Base-by-base conservation (phyloP, 2,329 filamentous ascomycete species). In the Alternaria viburni region DNA sequence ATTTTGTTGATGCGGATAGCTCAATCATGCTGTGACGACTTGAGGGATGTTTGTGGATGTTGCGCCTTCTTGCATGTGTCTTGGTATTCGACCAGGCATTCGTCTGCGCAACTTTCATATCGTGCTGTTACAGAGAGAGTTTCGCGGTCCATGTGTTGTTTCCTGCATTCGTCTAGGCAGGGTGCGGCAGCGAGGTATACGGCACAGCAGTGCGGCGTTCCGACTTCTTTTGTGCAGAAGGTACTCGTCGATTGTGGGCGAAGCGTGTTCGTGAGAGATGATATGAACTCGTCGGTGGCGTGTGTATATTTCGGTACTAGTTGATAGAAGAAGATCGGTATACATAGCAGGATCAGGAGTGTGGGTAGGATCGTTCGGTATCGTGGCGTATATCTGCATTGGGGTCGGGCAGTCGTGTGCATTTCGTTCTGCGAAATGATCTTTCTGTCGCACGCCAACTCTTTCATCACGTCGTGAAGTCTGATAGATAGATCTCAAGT, bases 241-340 rank as follows among this genome's bases (percentile, higher is more conserved):
- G 32, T 30, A n/a, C 49, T 59, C 19, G 17, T 44, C 21, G 32
- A 4, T 12, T 28, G 36, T 17, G 13, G 21, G 11, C 23, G 28
- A 8, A 44, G 19, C 13, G 28, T 17, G 30, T 43, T 19, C n/a
- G 44, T 23, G 15, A 61, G 10, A 8, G 44, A 41, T 11, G 26
- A 36, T 28, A 51, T n/a, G 12, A 60, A 17, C 3, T 12, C n/a
- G 28, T 56, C 50, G 15, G 51, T 46, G 6, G 45, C 26, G 12
- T 17, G 12, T 5, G 56, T 59, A n/a, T 54, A 58, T 13, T 25
- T 45, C 2, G 61, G 63, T 3, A 63, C 25, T 21, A 66, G 51
- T 10, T 62, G 59, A 43, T 65, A 65, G 55, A 65, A 50, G 41
- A 65, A 56, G 26, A 65, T 23, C n/a, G 61, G 59, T 36, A 62